phyloP scores from a whole-genome alignment of 2,329 filamentous ascomycete genomes.

The Emmonsiellopsis sp. region DNA sequence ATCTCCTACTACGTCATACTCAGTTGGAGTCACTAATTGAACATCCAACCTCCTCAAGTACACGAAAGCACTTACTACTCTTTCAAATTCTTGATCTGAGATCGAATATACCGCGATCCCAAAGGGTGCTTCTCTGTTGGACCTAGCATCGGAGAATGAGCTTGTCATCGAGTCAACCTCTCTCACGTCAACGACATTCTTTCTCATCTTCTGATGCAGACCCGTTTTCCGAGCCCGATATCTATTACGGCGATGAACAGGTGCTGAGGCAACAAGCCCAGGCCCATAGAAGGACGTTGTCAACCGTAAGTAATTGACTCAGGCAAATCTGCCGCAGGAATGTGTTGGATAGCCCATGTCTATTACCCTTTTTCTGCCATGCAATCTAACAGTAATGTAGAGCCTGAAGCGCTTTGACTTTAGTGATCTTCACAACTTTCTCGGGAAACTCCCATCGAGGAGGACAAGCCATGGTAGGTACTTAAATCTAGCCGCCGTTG shows the following conservation, averaged over 20 bases:
- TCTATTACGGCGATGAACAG: constrained; percentile 50
- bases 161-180: constrained; percentile 23
- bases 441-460: constrained; percentile 25
- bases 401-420: constrained; percentile 28
- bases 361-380: not conserved
- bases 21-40: no score
- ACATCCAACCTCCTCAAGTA: no score
- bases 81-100: no score
- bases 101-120: no score
- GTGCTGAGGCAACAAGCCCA: constrained; percentile 1
- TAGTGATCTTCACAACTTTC: constrained; percentile 24
- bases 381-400: constrained; percentile 13
- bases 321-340: not conserved
- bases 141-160: constrained; percentile 21
- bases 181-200: not conserved
- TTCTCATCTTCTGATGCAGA: constrained; percentile 34
- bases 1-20: no score
- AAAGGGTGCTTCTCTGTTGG: not conserved
- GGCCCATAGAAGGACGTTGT: constrained; percentile 2
- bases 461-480: constrained; percentile 38
- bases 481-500: not conserved
- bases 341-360: not conserved
- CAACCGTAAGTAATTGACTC: constrained; percentile 1
- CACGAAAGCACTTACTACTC: no score
- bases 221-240: constrained; percentile 47